Conservation (phyloP, 768 basidiomycete genomes). For the Lactifluus pinguis region DNA sequence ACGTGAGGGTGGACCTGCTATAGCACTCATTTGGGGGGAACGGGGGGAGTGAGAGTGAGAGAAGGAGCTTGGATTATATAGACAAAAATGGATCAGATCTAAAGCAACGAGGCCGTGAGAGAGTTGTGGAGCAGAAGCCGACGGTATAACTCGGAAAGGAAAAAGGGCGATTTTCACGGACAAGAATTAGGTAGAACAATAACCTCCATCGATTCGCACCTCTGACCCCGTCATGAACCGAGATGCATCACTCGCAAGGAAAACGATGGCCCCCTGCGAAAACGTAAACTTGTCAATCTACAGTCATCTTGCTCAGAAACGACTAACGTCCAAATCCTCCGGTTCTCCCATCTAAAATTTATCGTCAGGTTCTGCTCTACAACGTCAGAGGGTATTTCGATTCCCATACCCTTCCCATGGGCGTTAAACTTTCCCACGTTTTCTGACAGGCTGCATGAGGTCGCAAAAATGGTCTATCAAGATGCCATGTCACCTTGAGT, state of each 20-base stretch:
- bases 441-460: constrained; percentile 36
- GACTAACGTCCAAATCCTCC: constrained; percentile 60
- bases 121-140: constrained; percentile 12
- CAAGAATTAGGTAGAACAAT: constrained; percentile 49
- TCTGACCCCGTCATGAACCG: constrained; percentile 86
- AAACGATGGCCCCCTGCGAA: constrained; percentile 75
- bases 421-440: constrained; percentile 79
- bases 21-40: constrained; percentile 1
- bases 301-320: constrained; percentile 31
- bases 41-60: neutral
- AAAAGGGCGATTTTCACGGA: constrained; percentile 10
- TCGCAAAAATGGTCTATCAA: neutral
- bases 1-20: constrained; percentile 3
- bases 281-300: neutral
- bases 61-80: neutral
- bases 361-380: constrained; percentile 11
- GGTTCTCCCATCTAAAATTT: constrained; percentile 73
- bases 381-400: constrained; percentile 9
- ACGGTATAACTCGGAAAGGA: constrained; percentile 4
- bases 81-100: no score
- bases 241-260: constrained; percentile 83
- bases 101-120: constrained; percentile 5
- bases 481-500: constrained; percentile 49
- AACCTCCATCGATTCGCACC: constrained; percentile 83
- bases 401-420: constrained; percentile 66